These are phyloP conservation scores for Cytospora chrysosperma DNA, from an alignment of 2,329 filamentous ascomycete genomes.

Conservation along the genomic window DNA sequence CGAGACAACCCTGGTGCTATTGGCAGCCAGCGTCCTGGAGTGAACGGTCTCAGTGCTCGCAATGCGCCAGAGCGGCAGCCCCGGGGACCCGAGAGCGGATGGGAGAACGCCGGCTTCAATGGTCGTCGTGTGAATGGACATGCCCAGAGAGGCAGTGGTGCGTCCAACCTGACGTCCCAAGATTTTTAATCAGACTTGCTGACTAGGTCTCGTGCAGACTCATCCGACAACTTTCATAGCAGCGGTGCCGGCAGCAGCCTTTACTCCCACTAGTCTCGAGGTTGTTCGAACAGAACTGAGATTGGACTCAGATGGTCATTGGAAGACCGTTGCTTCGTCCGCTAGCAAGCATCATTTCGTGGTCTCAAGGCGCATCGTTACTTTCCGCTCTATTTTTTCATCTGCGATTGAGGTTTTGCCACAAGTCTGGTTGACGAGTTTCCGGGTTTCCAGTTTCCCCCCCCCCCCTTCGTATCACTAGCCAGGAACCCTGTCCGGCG, in stretches of 20 bases:
- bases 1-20: conserved; percentile 60
- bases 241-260: conserved; percentile 22
- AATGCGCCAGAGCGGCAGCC: conserved; percentile 61
- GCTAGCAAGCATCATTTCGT: conserved; percentile 15
- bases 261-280: conserved; percentile 22
- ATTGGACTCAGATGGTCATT: conserved; percentile 8
- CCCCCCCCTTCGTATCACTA: conserved; percentile 16
- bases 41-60: conserved; percentile 43
- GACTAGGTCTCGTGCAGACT: conserved; percentile 25
- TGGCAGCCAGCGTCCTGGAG: conserved; percentile 61
- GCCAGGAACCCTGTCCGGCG: conserved; percentile 1
- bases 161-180: conserved; percentile 23
- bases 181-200: conserved; percentile 24
- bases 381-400: conserved; percentile 14
- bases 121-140: conserved; percentile 59
- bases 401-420: conserved; percentile 10
- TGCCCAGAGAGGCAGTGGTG: conserved; percentile 60
- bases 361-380: conserved; percentile 17
- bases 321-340: conserved; percentile 8
- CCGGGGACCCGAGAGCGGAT: conserved; percentile 57
- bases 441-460: conserved; percentile 1
- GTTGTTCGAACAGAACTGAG: conserved; percentile 1
- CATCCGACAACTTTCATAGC: conserved; percentile 24
- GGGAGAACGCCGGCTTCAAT: conserved; percentile 57
- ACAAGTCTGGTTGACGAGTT: conserved; percentile 6